These are phyloP conservation scores for Plasmodium adleri DNA, from an alignment of 169 alveolate species.

Conservation along the genomic window DNA sequence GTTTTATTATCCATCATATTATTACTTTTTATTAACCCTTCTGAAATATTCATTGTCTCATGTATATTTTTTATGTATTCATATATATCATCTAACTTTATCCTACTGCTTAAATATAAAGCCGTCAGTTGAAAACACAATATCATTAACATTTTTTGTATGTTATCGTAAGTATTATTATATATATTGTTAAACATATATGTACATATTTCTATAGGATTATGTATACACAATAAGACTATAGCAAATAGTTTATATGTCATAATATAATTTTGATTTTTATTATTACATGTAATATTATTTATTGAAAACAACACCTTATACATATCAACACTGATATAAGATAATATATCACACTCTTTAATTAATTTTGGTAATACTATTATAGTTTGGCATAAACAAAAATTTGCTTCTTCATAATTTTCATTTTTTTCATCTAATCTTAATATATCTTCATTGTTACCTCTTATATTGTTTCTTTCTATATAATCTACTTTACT, in stretches of 20 bases:
- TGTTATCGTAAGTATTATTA: slow-evolving; percentile 12
- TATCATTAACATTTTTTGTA: slow-evolving; percentile 46
- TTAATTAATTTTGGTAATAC: slow-evolving; percentile 34
- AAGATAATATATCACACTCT: slow-evolving; percentile 37
- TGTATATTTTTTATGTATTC: background rate
- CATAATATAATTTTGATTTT: slow-evolving; percentile 9
- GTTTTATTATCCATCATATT: background rate
- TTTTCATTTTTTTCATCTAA: slow-evolving; percentile 38
- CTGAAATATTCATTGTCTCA: background rate
- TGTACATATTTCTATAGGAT: slow-evolving; percentile 26
- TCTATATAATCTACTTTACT: slow-evolving; percentile 30
- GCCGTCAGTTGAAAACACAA: slow-evolving; percentile 30
- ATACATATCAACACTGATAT: slow-evolving; percentile 40
- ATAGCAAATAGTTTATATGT: slow-evolving; percentile 19
- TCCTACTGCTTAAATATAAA: slow-evolving; percentile 6
- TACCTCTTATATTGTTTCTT: slow-evolving; percentile 11
- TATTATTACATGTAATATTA: slow-evolving; percentile 2
- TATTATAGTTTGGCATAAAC: slow-evolving; percentile 36
- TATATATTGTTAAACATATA: slow-evolving; percentile 48
- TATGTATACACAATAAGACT: slow-evolving; percentile 32
- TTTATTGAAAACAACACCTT: slow-evolving; percentile 31
- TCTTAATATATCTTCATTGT: slow-evolving; percentile 35
- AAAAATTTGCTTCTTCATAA: slow-evolving; percentile 53
- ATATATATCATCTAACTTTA: slow-evolving; percentile 16
- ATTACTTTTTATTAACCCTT: background rate